Base-by-base conservation (phyloP, 176 grass and related monocot genomes). In the Oryza officinalis region DNA sequence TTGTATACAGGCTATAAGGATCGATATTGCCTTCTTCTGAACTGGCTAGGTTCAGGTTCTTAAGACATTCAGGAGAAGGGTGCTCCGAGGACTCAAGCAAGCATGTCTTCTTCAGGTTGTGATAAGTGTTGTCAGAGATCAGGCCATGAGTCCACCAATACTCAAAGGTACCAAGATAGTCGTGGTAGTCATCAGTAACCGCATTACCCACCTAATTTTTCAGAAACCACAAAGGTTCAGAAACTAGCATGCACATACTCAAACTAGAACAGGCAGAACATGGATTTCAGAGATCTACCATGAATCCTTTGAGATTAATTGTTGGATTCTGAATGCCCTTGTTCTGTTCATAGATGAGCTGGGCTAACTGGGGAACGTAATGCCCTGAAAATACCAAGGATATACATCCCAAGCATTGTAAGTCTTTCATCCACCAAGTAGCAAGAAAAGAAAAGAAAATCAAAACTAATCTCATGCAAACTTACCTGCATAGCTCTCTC, bases 91-190 rank as follows among this genome's bases (percentile, higher is more conserved):
- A 94, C 26, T 92, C 88, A 84, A 78, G 69, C 26, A 80, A 13
- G 59, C 93, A 98, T 27, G 87, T 99, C 11, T 60, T 32, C 87
- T 90, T 99, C 85, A 99, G 66, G 76, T 92, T 95, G 87, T 90
- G 93, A 31, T 96, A 99, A 9, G 91, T 96, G 43, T 77, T 64
- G 47, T 99, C 96, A 64, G 96, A 99, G 69, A 99, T 99, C 14
- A 99, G 81, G 33, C 91, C 96, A 74, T 99, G 96, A 10, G 87
- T 92, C 93, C 96, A 99, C 96, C 96, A 99, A 67, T 92, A 99
- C 89, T 99, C 96, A 35, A 96, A 99, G 7, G 96, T 99, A 32
- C 96, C 96, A 23, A 99, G 84, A 72, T 96, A 98, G 75, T 98
- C 93, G 43, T 92, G 91, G 88, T 94, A 96, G 86, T 98, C 93